Conservation (phyloP, 345 rosid genomes). For the Boechera stricta region DNA sequence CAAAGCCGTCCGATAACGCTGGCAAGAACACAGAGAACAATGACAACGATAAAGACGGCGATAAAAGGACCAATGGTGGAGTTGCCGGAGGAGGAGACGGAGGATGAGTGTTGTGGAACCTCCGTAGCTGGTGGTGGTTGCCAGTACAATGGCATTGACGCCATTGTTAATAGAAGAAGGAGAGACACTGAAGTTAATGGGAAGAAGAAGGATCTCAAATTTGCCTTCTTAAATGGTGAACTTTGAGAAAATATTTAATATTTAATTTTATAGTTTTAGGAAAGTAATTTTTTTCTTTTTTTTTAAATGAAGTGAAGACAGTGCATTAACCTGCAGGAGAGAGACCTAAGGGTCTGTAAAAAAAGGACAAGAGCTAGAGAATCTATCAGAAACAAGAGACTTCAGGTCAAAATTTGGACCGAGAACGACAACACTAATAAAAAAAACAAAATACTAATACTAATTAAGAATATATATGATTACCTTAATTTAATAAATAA, state of each 20-base stretch:
- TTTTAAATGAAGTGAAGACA: constrained; percentile 11
- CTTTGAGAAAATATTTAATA: neutral
- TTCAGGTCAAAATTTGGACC: constrained; percentile 10
- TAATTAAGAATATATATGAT: neutral
- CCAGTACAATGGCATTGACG: constrained; percentile 52
- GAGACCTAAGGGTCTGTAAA: constrained; percentile 23
- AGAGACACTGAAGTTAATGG: neutral
- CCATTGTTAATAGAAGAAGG: constrained; percentile 13
- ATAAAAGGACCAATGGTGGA: constrained; percentile 60
- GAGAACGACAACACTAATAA: constrained; percentile 17
- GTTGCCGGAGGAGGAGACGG: constrained; percentile 40
- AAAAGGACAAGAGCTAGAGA: constrained; percentile 23
- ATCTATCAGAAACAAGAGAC: constrained; percentile 37
- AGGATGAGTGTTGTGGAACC: constrained; percentile 41
- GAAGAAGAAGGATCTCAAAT: neutral
- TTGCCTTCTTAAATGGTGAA: constrained; percentile 19
- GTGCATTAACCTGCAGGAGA: constrained; percentile 27
- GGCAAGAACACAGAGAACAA: constrained; percentile 54
- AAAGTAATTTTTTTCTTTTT: too few relatives aligned
- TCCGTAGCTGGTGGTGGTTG: constrained; percentile 50
- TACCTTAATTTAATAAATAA: neutral
- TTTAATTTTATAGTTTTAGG: neutral
- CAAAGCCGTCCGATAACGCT: constrained; percentile 73
- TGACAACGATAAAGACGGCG: constrained; percentile 58
- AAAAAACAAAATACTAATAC: neutral